Evolutionary conservation across 495 filamentous ascomycete species (phyloP), one percentile per base, ranked within the genome.

Genomic region (Talaromyces ruber): DNA sequence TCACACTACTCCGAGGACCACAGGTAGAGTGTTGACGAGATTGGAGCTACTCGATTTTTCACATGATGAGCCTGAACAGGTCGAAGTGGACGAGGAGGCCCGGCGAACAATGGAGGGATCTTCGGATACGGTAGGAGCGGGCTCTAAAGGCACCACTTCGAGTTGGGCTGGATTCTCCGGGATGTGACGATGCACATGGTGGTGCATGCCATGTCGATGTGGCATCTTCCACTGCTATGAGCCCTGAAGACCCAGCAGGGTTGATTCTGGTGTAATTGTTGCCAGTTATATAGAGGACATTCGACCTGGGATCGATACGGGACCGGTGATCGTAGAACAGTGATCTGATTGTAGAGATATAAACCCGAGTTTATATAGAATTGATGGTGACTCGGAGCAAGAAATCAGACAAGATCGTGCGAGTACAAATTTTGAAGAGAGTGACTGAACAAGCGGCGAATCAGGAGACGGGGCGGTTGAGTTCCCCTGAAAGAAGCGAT

Each of bases 1-100:
- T 79, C 85, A 97, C 92, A 86, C 84, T 64, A 91, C 84, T 71
- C 87, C 91, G 12, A 96, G 79, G 30, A 87, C 82, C 60, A 98
- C 91, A 1, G 93, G 85, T 52, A 96, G 68, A 2, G 86, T 89
- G 58, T 84, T 78, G n/a, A 77, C 85, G 12, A 76, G 77, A 18
- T 77, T 68, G 3, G 78, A 71, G 58, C 83, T 82, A 2, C 80
- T 80, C 3, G 85, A 80, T 64, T 82, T 83, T 63, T 85, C 81
- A 64, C 84, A 84, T 14, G 43, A 39, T 22, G 62, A 30, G 14
- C 29, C 54, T 29, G 61, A 21, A 53, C 61, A 63, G 8, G 61
- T 63, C n/a, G 61, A 58, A 21, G 51, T 63, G 11, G 11, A 14
- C 2, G 32, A 22, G 4, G 53, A 58, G 8, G 39, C 24, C 6